Evolutionary conservation across 352 stramenopile genomes (phyloP).

Genomic region (Phytopythium vexans): DNA sequence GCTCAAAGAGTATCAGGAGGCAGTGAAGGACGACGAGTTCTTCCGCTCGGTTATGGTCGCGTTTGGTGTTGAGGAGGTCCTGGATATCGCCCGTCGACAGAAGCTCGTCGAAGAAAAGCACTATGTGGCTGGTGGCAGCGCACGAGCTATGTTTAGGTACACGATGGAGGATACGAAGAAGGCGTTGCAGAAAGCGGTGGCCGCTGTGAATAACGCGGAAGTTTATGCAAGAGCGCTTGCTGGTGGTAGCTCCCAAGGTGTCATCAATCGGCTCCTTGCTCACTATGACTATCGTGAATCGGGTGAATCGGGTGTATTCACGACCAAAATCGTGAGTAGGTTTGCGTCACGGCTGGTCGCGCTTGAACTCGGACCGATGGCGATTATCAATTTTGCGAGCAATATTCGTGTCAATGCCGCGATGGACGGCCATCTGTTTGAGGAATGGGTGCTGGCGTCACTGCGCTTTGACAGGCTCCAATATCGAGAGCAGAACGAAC

Average conservation of each 20-base stretch:
- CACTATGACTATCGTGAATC: too few relatives aligned
- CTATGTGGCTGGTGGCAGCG: not conserved
- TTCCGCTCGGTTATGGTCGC: not conserved
- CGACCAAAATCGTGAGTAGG: too few relatives aligned
- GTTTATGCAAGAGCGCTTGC: not conserved
- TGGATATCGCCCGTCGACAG: not conserved
- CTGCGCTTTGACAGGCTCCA: not conserved
- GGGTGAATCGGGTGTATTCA: too few relatives aligned
- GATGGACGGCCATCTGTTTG: slow-evolving; percentile 1
- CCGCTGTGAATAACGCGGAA: too few relatives aligned
- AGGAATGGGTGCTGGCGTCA: not conserved
- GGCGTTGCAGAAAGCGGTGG: slow-evolving; percentile 3
- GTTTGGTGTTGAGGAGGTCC: not conserved
- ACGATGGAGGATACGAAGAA: not conserved
- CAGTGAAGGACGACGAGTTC: not conserved
- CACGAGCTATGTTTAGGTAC: not conserved
- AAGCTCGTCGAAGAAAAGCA: not conserved
- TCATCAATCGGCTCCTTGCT: not conserved
- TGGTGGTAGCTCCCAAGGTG: not conserved
- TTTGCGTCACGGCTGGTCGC: too few relatives aligned
- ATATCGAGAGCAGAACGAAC: not conserved
- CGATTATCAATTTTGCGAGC: not conserved
- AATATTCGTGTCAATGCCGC: not conserved
- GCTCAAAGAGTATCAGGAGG: not conserved
- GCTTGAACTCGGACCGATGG: not conserved